Conservation (phyloP, 1,284 basidiomycete genomes). For the Leccinum ponderosum region DNA sequence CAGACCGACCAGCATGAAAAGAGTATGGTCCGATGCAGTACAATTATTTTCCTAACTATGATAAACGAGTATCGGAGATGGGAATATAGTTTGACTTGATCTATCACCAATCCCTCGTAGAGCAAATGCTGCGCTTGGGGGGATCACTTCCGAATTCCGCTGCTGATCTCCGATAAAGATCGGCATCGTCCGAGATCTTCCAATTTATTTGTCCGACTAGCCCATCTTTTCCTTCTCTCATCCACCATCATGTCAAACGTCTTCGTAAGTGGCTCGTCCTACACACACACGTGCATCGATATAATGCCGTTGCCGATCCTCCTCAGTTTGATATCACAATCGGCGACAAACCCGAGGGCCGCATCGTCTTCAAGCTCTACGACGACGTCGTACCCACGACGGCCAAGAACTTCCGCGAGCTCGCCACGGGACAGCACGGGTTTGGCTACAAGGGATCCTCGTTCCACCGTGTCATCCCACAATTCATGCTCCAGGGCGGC, state of each 20-base stretch:
- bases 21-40: neutral
- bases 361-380: slow-evolving; percentile 85
- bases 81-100: neutral
- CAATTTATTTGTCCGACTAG: neutral
- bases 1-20: neutral
- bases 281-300: neutral
- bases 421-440: slow-evolving; percentile 79
- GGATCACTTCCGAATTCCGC: slow-evolving; percentile 5
- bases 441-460: slow-evolving; percentile 62
- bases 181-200: slow-evolving; percentile 4
- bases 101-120: neutral
- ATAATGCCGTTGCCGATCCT: neutral
- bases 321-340: slow-evolving; percentile 80
- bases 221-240: neutral
- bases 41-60: neutral
- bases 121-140: too few species aligned
- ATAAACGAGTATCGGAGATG: neutral
- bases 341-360: slow-evolving; percentile 54
- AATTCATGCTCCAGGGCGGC: slow-evolving; percentile 67
- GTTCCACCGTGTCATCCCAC: slow-evolving; percentile 84
- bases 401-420: slow-evolving; percentile 87
- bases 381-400: slow-evolving; percentile 74
- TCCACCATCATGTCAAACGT: slow-evolving; percentile 43
- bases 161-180: slow-evolving; percentile 1
- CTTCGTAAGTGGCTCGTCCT: slow-evolving; percentile 35